Evolutionary conservation across 805 yeast genomes (phyloP).

Genomic region (Debaryomyces castellii): DNA sequence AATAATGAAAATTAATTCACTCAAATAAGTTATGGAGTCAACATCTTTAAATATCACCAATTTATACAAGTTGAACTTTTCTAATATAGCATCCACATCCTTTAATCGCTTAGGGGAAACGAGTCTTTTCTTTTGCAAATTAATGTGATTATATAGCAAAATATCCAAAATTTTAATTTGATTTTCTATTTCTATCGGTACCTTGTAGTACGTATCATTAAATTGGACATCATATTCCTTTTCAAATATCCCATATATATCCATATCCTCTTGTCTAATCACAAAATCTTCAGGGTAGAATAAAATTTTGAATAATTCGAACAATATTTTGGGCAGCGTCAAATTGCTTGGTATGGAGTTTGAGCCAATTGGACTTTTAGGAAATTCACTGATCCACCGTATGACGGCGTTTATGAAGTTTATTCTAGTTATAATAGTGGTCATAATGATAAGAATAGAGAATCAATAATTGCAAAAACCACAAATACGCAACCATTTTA

Average conservation of each 20-base stretch:
- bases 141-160: constrained; percentile 6
- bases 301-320: constrained; percentile 11
- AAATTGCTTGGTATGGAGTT: constrained; percentile 10
- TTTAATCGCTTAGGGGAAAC: constrained; percentile 2
- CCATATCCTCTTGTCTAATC: background rate
- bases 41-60: constrained; percentile 14
- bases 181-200: constrained; percentile 3
- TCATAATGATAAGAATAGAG: too few species aligned
- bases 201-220: background rate
- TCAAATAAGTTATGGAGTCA: constrained; percentile 12
- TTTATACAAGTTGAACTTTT: constrained; percentile 11
- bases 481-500: background rate
- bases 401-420: constrained; percentile 15
- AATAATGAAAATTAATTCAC: constrained; percentile 16
- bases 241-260: background rate
- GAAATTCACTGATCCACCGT: constrained; percentile 24
- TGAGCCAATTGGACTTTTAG: constrained; percentile 13
- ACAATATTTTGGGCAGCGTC: constrained; percentile 13
- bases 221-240: background rate
- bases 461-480: constrained; percentile 1
- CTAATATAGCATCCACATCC: constrained; percentile 3
- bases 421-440: constrained; percentile 4
- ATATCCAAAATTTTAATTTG: constrained; percentile 2
- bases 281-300: constrained; percentile 16
- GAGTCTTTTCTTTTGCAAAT: constrained; percentile 5